Evolutionary conservation across 78 protist species (phyloP), one percentile per base, ranked within the genome.

Genomic region (Isochrysis galbana): DNA sequence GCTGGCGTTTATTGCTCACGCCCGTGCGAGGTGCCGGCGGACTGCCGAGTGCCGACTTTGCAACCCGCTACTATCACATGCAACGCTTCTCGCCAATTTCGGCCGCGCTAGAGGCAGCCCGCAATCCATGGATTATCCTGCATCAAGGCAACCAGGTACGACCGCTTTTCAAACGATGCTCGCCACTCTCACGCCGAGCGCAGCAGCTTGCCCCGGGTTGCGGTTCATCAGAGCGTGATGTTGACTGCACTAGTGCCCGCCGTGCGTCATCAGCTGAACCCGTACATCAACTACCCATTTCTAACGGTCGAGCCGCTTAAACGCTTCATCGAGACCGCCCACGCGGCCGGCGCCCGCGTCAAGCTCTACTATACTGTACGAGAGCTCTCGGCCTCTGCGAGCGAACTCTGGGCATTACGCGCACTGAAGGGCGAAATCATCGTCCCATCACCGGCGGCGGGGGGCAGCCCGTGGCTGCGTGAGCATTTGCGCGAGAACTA

Each of bases 111-210:
- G 44, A 41, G 47, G 45, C 84, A 29, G 84, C 46, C 29, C 84
- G 47, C 19, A 14, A 39, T 11, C 46, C 84, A 1, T 77, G 84
- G 84, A 77, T 77, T 32, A 17, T 77, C 47, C 84, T 77, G 14
- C 84, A 77, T 46, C 84, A 77, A 21, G 84, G 84, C 47, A 77
- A 77, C 84, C 84, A 77, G n/a, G n/a, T n/a, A n/a, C n/a, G n/a
- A n/a, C n/a, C n/a, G n/a, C n/a, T n/a, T n/a, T n/a, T n/a, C n/a
- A n/a, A n/a, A n/a, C n/a, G n/a, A n/a, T n/a, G n/a, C n/a, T n/a
- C n/a, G n/a, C n/a, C n/a, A n/a, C n/a, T n/a, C n/a, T n/a, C n/a
- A n/a, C n/a, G n/a, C n/a, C n/a, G n/a, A n/a, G n/a, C n/a, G n/a
- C n/a, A n/a, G n/a, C n/a, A n/a, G 61, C 61, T 10, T 51, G 61